Conservation (phyloP, 495 filamentous ascomycete species). For the Aspergillus kassunensis region DNA sequence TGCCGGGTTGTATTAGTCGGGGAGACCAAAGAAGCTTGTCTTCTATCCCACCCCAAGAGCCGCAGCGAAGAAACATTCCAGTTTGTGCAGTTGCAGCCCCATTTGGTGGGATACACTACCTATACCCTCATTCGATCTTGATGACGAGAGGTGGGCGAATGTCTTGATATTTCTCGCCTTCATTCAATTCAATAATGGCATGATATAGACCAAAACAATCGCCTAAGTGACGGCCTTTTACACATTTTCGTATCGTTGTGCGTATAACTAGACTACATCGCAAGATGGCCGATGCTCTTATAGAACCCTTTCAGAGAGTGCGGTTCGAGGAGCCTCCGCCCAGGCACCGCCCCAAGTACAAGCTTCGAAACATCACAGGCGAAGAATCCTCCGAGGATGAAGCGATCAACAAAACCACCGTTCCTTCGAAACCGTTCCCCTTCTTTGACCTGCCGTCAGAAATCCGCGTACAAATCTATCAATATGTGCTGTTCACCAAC, state of each 20-base stretch:
- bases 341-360: not conserved
- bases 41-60: conserved; percentile 61
- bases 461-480: conserved; percentile 68
- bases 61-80: conserved; percentile 47
- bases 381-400: conserved; percentile 15
- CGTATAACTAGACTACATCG: conserved; percentile 11
- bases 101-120: conserved; percentile 42
- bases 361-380: conserved; percentile 1
- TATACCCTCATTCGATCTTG: conserved; percentile 7
- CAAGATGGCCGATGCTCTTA: conserved; percentile 17
- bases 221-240: not conserved
- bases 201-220: conserved; percentile 14
- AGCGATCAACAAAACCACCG: conserved; percentile 10
- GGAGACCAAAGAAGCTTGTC: conserved; percentile 52
- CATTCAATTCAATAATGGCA: conserved; percentile 22
- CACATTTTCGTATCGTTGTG: conserved; percentile 13
- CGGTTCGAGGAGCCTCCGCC: conserved; percentile 10
- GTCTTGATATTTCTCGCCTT: conserved; percentile 15
- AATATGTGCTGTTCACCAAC: conserved; percentile 53
- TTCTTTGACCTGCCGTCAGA: conserved; percentile 79
- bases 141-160: conserved; percentile 13
- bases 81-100: conserved; percentile 48
- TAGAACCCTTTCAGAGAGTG: conserved; percentile 20
- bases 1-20: conserved; percentile 65
- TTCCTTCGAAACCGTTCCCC: conserved; percentile 47